phyloP scores from a whole-genome alignment of 176 grass and related monocot genomes.

The Stipa capillata region DNA sequence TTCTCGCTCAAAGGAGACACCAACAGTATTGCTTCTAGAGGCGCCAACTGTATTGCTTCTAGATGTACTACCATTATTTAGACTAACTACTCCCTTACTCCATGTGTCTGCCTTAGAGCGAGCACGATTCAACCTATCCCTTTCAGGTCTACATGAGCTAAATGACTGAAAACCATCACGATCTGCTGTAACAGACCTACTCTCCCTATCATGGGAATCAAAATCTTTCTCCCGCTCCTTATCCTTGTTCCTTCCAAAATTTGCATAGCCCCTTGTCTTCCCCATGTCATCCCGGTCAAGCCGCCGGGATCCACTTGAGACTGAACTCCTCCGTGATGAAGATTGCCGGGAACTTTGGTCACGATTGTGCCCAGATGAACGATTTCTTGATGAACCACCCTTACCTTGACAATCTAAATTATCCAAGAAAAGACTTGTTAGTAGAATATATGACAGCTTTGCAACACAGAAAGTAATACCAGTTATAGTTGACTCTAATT shows the following conservation, averaged over 20 bases:
- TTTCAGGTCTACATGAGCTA: slow-evolving; percentile 45
- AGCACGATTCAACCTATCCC: slow-evolving; percentile 37
- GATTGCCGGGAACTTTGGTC: slow-evolving; percentile 23
- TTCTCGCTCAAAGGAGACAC: slow-evolving; percentile 47
- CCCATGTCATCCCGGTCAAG: slow-evolving; percentile 33
- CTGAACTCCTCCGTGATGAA: slow-evolving; percentile 29
- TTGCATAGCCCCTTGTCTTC: slow-evolving; percentile 53
- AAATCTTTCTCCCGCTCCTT: slow-evolving; percentile 41
- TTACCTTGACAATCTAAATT: slow-evolving; percentile 41
- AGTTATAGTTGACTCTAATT: slow-evolving; percentile 5
- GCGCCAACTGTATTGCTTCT: slow-evolving; percentile 25
- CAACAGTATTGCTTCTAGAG: slow-evolving; percentile 29
- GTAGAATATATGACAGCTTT: slow-evolving; percentile 3
- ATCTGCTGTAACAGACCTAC: slow-evolving; percentile 33
- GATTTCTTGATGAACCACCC: slow-evolving; percentile 32
- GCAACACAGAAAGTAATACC: slow-evolving; percentile 4
- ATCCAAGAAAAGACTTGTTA: slow-evolving; percentile 17
- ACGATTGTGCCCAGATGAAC: slow-evolving; percentile 18
- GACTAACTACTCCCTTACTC: slow-evolving; percentile 33
- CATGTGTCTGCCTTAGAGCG: slow-evolving; percentile 32
- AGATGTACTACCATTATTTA: slow-evolving; percentile 26
- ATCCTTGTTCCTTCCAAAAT: slow-evolving; percentile 50
- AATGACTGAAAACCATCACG: slow-evolving; percentile 31
- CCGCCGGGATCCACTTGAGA: slow-evolving; percentile 29
- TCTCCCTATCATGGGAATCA: slow-evolving; percentile 42